A percentile compares a stretch with the other conserved stretches of the same genome.
Evolutionary conservation across 108 stramenopile genomes (phyloP).

Genomic region (Nitzschia sp.): DNA sequence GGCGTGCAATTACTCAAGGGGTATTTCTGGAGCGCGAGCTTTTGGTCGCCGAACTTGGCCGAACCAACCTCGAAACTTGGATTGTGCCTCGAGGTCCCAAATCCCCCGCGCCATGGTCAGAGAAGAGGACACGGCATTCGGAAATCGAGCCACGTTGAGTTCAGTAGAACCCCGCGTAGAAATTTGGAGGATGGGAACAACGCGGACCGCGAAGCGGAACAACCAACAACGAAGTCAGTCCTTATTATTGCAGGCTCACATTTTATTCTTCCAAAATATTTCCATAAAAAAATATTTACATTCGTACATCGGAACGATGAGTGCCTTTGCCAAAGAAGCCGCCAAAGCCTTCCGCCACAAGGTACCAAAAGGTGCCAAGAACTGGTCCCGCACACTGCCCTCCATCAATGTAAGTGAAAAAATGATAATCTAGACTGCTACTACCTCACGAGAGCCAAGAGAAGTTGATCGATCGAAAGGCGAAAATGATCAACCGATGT

Average conservation of each 20-base stretch:
- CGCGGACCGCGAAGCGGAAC: too few relatives aligned
- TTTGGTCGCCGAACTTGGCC: too few relatives aligned
- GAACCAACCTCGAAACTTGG: too few relatives aligned
- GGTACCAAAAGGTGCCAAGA: conserved; percentile 26
- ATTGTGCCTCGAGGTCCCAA: conserved; percentile 1
- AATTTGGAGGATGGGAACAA: too few relatives aligned
- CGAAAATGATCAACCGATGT: too few relatives aligned
- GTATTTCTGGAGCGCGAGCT: background rate
- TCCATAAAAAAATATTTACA: background rate
- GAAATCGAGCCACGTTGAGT: background rate
- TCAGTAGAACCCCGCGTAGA: too few relatives aligned
- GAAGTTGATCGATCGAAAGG: too few relatives aligned
- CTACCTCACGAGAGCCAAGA: too few relatives aligned
- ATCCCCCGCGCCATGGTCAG: conserved; percentile 1
- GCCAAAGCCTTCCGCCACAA: conserved; percentile 17
- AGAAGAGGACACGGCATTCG: too few relatives aligned
- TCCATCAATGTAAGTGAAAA: conserved; percentile 38
- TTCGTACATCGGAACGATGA: conserved; percentile 10
- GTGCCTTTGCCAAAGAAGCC: conserved; percentile 18
- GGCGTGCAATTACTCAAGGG: too few relatives aligned
- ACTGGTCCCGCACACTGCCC: conserved; percentile 36
- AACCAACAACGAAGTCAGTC: too few relatives aligned
- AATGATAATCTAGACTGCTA: background rate
- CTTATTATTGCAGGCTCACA: background rate
- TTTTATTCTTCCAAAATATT: background rate